Conservation (phyloP, 2,329 filamentous ascomycete species). For the Microdochium trichocladiopsis region DNA sequence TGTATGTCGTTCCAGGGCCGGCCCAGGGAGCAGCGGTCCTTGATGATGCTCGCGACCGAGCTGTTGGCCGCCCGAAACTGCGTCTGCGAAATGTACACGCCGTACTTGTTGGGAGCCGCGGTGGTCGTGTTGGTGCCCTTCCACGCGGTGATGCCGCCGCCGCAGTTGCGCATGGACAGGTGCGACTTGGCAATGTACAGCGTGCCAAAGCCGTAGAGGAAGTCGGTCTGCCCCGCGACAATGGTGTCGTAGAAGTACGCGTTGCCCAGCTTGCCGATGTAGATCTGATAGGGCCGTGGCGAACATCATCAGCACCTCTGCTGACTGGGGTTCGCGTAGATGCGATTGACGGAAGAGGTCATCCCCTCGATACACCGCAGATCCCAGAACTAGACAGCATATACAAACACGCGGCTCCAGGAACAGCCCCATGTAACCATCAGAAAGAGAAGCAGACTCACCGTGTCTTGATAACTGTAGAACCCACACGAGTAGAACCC, state of each 20-base stretch:
- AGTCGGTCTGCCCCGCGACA: slow-evolving; percentile 60
- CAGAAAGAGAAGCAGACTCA: slow-evolving; percentile 19
- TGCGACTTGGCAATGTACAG: slow-evolving; percentile 49
- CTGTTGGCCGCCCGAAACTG: slow-evolving; percentile 47
- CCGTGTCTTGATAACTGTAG: slow-evolving; percentile 63
- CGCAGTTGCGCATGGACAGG: slow-evolving; percentile 51
- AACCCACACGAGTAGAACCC: slow-evolving; percentile 62
- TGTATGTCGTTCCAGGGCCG: slow-evolving; percentile 56
- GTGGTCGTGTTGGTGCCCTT: slow-evolving; percentile 60
- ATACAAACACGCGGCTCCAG: too few relatives aligned
- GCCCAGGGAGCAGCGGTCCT: slow-evolving; percentile 47
- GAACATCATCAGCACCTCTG: too few relatives aligned
- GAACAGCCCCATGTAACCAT: too few relatives aligned
- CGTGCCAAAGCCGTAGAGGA: slow-evolving; percentile 63
- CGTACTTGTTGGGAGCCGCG: slow-evolving; percentile 61
- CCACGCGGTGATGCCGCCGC: slow-evolving; percentile 63
- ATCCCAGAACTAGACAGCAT: too few relatives aligned
- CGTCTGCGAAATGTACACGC: slow-evolving; percentile 55
- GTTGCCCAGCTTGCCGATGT: slow-evolving; percentile 60
- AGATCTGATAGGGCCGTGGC: slow-evolving; percentile 46
- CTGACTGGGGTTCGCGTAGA: too few relatives aligned
- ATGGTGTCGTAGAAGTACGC: slow-evolving; percentile 55
- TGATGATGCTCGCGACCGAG: slow-evolving; percentile 24
- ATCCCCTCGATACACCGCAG: too few relatives aligned
- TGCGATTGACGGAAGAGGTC: too few relatives aligned